A percentile compares a stretch with the other conserved stretches of the same genome.
Evolutionary conservation across 495 filamentous ascomycete species (phyloP).

Genomic region (Ascobolus immersus): DNA sequence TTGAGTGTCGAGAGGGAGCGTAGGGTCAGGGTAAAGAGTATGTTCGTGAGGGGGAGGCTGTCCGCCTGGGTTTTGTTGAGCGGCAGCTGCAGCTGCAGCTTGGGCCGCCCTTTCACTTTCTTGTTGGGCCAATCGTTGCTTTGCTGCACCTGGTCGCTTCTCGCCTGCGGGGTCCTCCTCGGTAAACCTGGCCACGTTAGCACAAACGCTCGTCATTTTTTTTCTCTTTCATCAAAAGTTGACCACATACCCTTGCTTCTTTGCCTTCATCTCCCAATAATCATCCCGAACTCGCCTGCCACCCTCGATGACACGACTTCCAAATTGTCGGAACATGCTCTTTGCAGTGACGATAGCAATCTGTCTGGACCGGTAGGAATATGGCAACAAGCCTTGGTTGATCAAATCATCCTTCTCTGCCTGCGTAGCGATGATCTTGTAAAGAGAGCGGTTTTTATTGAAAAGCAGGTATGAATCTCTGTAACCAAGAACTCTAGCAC

Average conservation of each 20-base stretch:
- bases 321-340: conserved; percentile 98
- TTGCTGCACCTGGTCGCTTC: conserved; percentile 65
- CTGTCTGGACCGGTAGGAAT: conserved; percentile 91
- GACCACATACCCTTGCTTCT: conserved; percentile 89
- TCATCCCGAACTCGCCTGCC: conserved; percentile 85
- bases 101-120: conserved; percentile 19
- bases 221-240: too few relatives aligned
- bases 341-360: conserved; percentile 97
- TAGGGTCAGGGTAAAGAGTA: conserved; percentile 46
- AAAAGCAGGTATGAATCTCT: conserved; percentile 93
- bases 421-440: conserved; percentile 95
- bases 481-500: conserved; percentile 80
- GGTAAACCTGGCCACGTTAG: too few relatives aligned
- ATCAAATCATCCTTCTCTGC: conserved; percentile 92
- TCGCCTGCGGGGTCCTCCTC: conserved; percentile 91
- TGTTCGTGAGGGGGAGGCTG: conserved; percentile 41
- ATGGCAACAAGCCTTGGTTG: conserved; percentile 78
- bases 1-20: conserved; percentile 34
- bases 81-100: conserved; percentile 19
- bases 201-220: too few relatives aligned
- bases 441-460: conserved; percentile 94
- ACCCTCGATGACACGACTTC: conserved; percentile 74
- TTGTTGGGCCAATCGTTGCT: conserved; percentile 12
- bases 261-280: conserved; percentile 93
- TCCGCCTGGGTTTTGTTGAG: conserved; percentile 21